These are phyloP conservation scores for Alternaria sp. DNA, from an alignment of 2,329 filamentous ascomycete genomes.

Conservation along the genomic window DNA sequence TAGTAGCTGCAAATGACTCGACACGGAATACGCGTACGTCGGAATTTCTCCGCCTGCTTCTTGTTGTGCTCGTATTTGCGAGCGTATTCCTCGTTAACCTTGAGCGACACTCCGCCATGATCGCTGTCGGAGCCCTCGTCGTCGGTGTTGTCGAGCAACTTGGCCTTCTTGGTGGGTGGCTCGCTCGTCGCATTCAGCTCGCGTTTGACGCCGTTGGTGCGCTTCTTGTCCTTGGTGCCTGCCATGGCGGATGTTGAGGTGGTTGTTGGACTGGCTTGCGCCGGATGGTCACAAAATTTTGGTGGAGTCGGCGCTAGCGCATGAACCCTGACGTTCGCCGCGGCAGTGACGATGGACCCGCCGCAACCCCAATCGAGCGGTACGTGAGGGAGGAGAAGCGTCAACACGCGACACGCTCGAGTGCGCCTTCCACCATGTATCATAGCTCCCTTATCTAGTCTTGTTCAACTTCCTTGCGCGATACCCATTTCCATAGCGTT, in stretches of 20 bases:
- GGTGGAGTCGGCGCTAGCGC: constrained; percentile 29
- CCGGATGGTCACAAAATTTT: constrained; percentile 34
- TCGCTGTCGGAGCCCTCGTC: constrained; percentile 39
- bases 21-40: constrained; percentile 58
- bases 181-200: constrained; percentile 26
- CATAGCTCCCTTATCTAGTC: constrained; percentile 29
- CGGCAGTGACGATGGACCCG: constrained; percentile 26
- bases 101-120: constrained; percentile 58
- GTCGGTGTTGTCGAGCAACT: constrained; percentile 50
- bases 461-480: constrained; percentile 4
- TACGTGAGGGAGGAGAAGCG: constrained; percentile 17
- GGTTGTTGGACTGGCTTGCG: constrained; percentile 10
- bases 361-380: constrained; percentile 21
- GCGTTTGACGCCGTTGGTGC: constrained; percentile 36
- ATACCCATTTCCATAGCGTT: constrained; percentile 13
- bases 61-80: constrained; percentile 95
- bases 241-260: constrained; percentile 29
- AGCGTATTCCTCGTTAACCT: constrained; percentile 91
- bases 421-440: constrained; percentile 24
- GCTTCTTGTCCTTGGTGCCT: constrained; percentile 34
- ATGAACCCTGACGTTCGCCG: constrained; percentile 32
- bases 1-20: constrained; percentile 19
- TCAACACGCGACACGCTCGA: constrained; percentile 17
- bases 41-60: constrained; percentile 86
- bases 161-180: constrained; percentile 47